Percentiles rank a stretch among this genome's conserved stretches.
Conservation (phyloP, 148 eudicot genomes). For the Persicaria tinctoria region DNA sequence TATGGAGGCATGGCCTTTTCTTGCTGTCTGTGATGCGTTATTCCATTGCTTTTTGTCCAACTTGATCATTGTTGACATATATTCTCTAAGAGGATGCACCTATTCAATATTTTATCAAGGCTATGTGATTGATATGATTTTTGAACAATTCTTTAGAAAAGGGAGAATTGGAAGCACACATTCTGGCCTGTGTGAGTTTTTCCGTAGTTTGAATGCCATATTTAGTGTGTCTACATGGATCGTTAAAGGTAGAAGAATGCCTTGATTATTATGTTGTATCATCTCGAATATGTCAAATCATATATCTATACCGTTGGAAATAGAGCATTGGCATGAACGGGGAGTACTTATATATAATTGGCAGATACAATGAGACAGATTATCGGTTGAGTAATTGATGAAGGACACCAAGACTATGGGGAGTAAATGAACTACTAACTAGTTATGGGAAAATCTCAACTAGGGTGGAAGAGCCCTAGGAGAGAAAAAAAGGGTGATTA, state of each 20-base stretch:
- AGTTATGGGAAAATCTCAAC: background rate
- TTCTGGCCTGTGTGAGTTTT: background rate
- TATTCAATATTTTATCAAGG: background rate
- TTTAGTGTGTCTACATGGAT: background rate
- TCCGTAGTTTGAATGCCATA: background rate
- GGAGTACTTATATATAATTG: background rate
- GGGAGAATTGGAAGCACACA: background rate
- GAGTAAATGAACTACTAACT: background rate
- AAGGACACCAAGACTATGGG: background rate
- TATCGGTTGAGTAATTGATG: background rate
- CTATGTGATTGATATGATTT: background rate
- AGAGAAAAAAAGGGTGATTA: background rate
- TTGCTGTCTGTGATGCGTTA: background rate
- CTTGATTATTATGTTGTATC: background rate
- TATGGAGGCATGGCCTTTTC: background rate
- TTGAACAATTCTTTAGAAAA: background rate
- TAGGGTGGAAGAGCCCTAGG: background rate
- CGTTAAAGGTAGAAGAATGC: background rate
- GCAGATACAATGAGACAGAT: background rate
- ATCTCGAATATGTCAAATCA: background rate
- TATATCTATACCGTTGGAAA: background rate
- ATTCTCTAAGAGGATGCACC: background rate
- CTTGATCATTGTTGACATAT: background rate
- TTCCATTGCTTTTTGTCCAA: background rate
- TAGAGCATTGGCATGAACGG: background rate